phyloP scores from a whole-genome alignment of 306 rosid species.

The Mimosa pudica region DNA sequence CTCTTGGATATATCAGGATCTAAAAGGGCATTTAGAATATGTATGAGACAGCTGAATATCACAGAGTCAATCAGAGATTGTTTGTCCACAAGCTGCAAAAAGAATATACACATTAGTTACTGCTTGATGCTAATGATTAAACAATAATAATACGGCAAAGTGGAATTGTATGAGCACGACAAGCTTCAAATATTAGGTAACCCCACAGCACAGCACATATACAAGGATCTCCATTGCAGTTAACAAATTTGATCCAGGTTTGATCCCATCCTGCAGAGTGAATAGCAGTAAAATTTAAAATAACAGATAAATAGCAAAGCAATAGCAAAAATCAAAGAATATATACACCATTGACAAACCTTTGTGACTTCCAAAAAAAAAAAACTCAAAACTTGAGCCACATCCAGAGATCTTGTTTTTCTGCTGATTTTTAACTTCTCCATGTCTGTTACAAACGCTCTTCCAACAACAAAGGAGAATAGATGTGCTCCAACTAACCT shows the following conservation, averaged over 20 bases:
- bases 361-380: constrained; percentile 71
- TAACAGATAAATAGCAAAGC: constrained; percentile 20
- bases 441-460: constrained; percentile 98
- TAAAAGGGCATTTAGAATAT: constrained; percentile 83
- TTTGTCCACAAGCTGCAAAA: constrained; percentile 91
- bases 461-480: constrained; percentile 99
- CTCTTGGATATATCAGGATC: constrained; percentile 60
- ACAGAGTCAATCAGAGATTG: constrained; percentile 99
- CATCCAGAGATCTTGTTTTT: constrained; percentile 79
- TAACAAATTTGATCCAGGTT: constrained; percentile 94
- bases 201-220: constrained; percentile 55
- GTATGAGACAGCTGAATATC: constrained; percentile 95
- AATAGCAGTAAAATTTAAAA: constrained; percentile 10
- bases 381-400: constrained; percentile 66
- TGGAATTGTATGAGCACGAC: constrained; percentile 2
- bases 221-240: constrained; percentile 85
- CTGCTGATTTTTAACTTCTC: constrained; percentile 89
- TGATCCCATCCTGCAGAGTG: constrained; percentile 76
- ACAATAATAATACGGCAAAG: constrained; percentile 7
- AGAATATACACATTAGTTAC: constrained; percentile 20
- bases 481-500: constrained; percentile 99
- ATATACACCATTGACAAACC: constrained; percentile 55
- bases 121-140: constrained; percentile 23
- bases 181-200: neutral
- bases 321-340: constrained; percentile 13